Evolutionary conservation across 176 grass and related monocot species (phyloP).

Genomic region (Ananas comosus): DNA sequence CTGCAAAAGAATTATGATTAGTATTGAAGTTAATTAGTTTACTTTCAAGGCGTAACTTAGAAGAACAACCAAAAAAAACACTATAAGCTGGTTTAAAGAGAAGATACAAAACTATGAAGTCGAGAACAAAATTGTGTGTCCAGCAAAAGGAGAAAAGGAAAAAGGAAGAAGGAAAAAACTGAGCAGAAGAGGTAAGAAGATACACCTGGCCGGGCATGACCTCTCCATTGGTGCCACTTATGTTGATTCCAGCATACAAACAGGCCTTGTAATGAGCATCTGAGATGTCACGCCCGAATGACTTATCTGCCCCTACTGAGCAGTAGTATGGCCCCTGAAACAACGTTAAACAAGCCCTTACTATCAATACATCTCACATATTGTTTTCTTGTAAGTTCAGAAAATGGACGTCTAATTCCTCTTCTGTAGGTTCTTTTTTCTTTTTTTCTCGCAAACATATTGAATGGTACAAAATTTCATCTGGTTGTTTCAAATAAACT

Average conservation of each 20-base stretch:
- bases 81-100: no score
- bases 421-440: no score
- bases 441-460: no score
- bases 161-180: conserved; percentile 15
- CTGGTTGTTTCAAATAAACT: no score
- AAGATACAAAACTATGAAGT: no score
- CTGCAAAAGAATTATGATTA: conserved; percentile 39
- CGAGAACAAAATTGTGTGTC: no score
- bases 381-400: no score
- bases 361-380: neutral
- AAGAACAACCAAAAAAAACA: no score
- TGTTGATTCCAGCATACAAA: conserved; percentile 92
- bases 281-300: conserved; percentile 93
- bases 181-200: neutral
- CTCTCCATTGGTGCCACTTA: conserved; percentile 96
- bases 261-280: conserved; percentile 99
- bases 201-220: conserved; percentile 98
- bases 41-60: no score
- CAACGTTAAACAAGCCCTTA: conserved; percentile 9
- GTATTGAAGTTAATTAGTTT: no score
- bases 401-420: no score
- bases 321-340: conserved; percentile 97
- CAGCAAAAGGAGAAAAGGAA: neutral
- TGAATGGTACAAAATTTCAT: no score
- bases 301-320: conserved; percentile 79